Base-by-base conservation (phyloP, 1,284 basidiomycete genomes). In the Trametes polyzona region DNA sequence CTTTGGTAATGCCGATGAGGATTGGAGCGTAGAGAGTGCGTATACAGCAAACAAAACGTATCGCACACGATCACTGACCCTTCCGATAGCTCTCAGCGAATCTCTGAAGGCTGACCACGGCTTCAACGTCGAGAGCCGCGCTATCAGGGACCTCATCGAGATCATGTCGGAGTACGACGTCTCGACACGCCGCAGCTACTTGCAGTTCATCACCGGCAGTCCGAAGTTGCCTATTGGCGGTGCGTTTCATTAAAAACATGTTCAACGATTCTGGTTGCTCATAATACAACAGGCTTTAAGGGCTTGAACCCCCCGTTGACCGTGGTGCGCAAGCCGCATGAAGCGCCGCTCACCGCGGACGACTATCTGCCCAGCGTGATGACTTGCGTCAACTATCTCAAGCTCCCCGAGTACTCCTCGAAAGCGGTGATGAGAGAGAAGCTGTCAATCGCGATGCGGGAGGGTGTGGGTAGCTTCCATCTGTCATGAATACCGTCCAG, bases 331-430 rank as follows among this genome's bases (percentile, higher is more conserved):
- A 98, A 99, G 73, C 94, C 94, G 17, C 95, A 96, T 67, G 97
- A 98, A 73, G 79, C 92, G 4, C 92, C 93, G 9, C 80, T 95
- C 63, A 86, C 86, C 16, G 93, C 96, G 1, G 95, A 99, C 72
- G 93, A 97, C 72, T 97, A 97, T 71, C 79, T 99, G 36, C 96
- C 96, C 0, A 96, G 93, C 70, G 96, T 98, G 42, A 98, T 98
- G 96, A 98, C 96, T 10, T 99, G 96, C 72, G 96, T 96, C 64
- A 97, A 98, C 74, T 96, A 96, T 70, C 78, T 98, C 69, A 98
- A 98, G 74, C 77, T 97, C 66, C 95, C 95, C 1, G 93, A 96
- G 69, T 98, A 97, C 72, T 93, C 91, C 55, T 86, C 87, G 35
- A 93, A 91, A 73, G 81, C 79, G 35, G 83, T 93, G 37, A 88